Base-by-base conservation (phyloP, 2,329 filamentous ascomycete species). In the Dothiorella sarmentorum region DNA sequence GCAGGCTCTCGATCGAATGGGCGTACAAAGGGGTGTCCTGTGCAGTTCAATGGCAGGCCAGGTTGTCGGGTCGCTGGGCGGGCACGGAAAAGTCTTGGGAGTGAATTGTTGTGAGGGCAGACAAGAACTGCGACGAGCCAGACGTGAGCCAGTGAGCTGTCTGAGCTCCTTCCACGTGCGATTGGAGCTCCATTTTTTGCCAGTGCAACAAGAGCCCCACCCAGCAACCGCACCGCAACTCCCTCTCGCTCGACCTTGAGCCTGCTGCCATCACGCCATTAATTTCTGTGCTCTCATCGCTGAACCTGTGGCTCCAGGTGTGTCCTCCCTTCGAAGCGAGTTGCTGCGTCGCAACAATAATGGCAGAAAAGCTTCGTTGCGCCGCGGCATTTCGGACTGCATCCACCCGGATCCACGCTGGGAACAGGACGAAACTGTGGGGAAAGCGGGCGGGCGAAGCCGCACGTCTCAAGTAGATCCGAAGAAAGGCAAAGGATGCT, bases 111-210 rank as follows among this genome's bases (percentile, higher is more conserved):
- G 33, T 26, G 31, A 29, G 27, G 3, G 40, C 5, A 7, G 5
- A n/a, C 37, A 18, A 37, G 42, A 29, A 31, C 18, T 15, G 43
- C 15, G 18, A 27, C n/a, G 26, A 26, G 15, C 9, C 13, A 13
- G 7, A 35, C 20, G 31, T 13, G 33, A 53, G 49, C 49, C 33
- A 53, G 49, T 53, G 49, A 53, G 49, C 22, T 53, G 49, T 53
- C 49, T 22, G 49, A 17, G 37, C 22, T 40, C 33, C 49, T 40
- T 35, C 49, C 49, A 53, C 49, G 49, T 53, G 49, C 49, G 49
- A 53, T 53, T 35, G 40, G 35, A 53, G 49, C 49, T 53, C 49
- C 22, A 26, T 29, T 53, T 53, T 51, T 40, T 37, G 31, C 31
- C 22, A 31, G 5, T 31, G 29, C 29, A 31, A 31, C 24, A 18